Evolutionary conservation across 768 basidiomycete species (phyloP).

Genomic region (Amanita thiersii): DNA sequence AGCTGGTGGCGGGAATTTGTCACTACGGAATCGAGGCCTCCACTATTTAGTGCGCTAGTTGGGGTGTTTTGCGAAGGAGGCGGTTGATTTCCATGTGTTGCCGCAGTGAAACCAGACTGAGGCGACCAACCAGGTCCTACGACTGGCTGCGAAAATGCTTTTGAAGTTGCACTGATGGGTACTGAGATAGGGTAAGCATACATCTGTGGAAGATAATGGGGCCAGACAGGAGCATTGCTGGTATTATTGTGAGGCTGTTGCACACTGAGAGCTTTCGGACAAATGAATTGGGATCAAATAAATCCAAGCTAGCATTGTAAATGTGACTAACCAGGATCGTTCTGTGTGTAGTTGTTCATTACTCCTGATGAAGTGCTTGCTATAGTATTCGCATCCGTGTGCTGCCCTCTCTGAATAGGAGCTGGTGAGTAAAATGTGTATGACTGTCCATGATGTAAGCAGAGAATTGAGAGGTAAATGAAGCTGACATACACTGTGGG

Average conservation of each 20-base stretch:
- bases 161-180: slow-evolving; percentile 5
- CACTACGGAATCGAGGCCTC: slow-evolving; percentile 11
- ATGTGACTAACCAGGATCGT: no score
- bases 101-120: neutral
- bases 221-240: slow-evolving; percentile 16
- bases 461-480: slow-evolving; percentile 1
- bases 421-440: slow-evolving; percentile 39
- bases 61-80: slow-evolving; percentile 11
- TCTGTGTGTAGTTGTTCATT: slow-evolving; percentile 64
- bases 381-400: slow-evolving; percentile 20
- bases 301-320: no score
- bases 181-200: slow-evolving; percentile 16
- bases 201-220: slow-evolving; percentile 21
- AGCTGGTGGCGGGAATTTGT: slow-evolving; percentile 16
- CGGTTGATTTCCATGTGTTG: neutral
- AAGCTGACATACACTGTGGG: slow-evolving; percentile 37
- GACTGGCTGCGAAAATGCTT: slow-evolving; percentile 1
- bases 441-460: slow-evolving; percentile 22
- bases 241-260: slow-evolving; percentile 18
- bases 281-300: no score
- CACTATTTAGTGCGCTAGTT: slow-evolving; percentile 14
- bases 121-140: neutral
- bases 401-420: slow-evolving; percentile 25
- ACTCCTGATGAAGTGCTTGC: slow-evolving; percentile 45
- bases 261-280: no score